A percentile compares a stretch with the other conserved stretches of the same genome.
Evolutionary conservation across 2,329 filamentous ascomycete species (phyloP).

Genomic region (Venturia asperata): DNA sequence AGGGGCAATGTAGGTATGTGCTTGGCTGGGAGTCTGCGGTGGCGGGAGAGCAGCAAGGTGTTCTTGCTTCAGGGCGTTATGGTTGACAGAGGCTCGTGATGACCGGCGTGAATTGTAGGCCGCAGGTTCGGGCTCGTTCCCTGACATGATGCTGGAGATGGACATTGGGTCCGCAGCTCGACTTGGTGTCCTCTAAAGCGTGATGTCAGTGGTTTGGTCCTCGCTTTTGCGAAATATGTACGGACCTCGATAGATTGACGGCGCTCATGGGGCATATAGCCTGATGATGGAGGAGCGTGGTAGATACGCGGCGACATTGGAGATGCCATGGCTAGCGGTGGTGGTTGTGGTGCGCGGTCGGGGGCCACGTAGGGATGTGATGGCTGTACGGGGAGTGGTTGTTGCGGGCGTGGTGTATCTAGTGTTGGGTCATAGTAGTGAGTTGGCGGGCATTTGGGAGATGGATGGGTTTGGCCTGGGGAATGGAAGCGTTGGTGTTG

Average conservation of each 20-base stretch:
- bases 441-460: constrained; percentile 35
- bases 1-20: constrained; percentile 10
- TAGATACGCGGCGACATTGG: constrained; percentile 16
- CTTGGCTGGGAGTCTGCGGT: constrained; percentile 8
- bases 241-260: constrained; percentile 9
- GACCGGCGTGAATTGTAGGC: constrained; percentile 32
- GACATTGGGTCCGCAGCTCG: constrained; percentile 85
- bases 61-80: constrained; percentile 33
- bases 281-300: constrained; percentile 4
- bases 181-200: constrained; percentile 53
- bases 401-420: constrained; percentile 34
- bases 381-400: constrained; percentile 29
- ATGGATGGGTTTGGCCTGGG: constrained; percentile 23
- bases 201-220: not conserved
- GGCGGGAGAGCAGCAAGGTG: constrained; percentile 24
- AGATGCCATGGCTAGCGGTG: constrained; percentile 12
- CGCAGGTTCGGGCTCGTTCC: constrained; percentile 55
- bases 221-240: not conserved
- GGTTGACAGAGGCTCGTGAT: constrained; percentile 20
- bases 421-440: constrained; percentile 45
- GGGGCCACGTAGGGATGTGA: constrained; percentile 17
- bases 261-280: constrained; percentile 26
- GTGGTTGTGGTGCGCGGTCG: not conserved
- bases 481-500: constrained; percentile 26
- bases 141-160: constrained; percentile 89